Evolutionary conservation across 805 yeast species (phyloP), one percentile per base, ranked within the genome.

Genomic region (Groenewaldozyma salmanticensis): DNA sequence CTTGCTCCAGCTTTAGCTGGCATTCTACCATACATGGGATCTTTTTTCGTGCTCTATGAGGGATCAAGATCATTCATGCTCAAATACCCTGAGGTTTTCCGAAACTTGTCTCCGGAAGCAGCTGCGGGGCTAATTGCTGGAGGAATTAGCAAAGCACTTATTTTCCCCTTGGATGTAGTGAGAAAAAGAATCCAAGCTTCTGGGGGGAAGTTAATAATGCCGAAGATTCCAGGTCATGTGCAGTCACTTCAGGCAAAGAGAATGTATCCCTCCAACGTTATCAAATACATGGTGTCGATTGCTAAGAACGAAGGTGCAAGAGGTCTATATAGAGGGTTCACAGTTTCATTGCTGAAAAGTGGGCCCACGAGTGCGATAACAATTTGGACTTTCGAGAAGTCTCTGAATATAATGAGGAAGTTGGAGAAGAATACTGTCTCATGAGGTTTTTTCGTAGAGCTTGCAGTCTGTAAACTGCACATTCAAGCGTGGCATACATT

Each of bases 91-190:
- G 15, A 15, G 2, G 15, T 42, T 4, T 42, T 40, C 20, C 19
- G 27, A 13, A 6, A 51, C 63, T 20, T 49, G 4, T 48, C 51
- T 27, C 55, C 27, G 24, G 79, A 77, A 50, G 75, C 79, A 4
- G 43, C 72, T 27, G 73, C 90, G 57, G 81, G 95, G 35, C 64
- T 85, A 31, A 38, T 75, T 0, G 95, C 96, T 0, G 97, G 96
- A 0, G 66, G 76, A 0, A 49, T 75, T 2, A 73, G 94, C 9
- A 92, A 92, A 58, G 72, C 77, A 0, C 48, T 76, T 0, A 78
- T 85, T 0, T 92, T 85, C 59, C 98, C 98, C 0, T 57, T 92
- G 34, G 98, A 92, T 58, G 75, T 94, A 0, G 57, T 88, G 2
- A 67, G 96, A 18, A 77, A 86, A 53, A 65, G 95, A 31, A 60